phyloP scores from a whole-genome alignment of 1,284 basidiomycete species.

The Austroboletus rostrupii region DNA sequence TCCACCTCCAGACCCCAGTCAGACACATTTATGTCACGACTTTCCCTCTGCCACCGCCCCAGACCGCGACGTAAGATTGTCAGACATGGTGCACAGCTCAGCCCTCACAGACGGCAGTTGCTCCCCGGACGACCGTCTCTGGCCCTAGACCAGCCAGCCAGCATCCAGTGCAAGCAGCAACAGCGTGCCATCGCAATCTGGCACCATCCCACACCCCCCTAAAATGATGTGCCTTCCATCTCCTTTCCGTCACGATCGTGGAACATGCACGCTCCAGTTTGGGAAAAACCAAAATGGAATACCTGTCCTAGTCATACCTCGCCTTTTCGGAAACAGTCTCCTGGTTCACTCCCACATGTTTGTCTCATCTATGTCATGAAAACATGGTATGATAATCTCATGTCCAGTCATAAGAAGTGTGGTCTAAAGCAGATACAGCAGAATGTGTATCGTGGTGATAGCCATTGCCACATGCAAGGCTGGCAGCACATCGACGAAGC shows the following conservation, averaged over 20 bases:
- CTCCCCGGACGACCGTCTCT: too few relatives aligned
- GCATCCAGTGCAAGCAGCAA: slow-evolving; percentile 45
- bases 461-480: slow-evolving; percentile 6
- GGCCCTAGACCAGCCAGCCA: too few relatives aligned
- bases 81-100: slow-evolving; percentile 71
- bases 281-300: slow-evolving; percentile 66
- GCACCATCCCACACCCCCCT: slow-evolving; percentile 56
- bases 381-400: slow-evolving; percentile 9
- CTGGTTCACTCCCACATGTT: too few relatives aligned
- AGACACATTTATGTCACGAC: slow-evolving; percentile 8
- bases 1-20: too few relatives aligned
- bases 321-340: too few relatives aligned
- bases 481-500: not conserved
- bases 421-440: slow-evolving; percentile 18
- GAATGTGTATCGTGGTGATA: slow-evolving; percentile 7
- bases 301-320: slow-evolving; percentile 60
- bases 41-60: slow-evolving; percentile 1
- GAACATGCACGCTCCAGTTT: slow-evolving; percentile 75
- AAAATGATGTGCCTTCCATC: slow-evolving; percentile 68
- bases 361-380: slow-evolving; percentile 13
- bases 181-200: slow-evolving; percentile 74
- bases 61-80: slow-evolving; percentile 91
- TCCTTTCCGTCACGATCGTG: slow-evolving; percentile 65
- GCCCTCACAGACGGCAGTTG: too few relatives aligned
- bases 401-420: not conserved